Conservation (phyloP, 2,329 filamentous ascomycete species). For the Hypomyces rosellus region DNA sequence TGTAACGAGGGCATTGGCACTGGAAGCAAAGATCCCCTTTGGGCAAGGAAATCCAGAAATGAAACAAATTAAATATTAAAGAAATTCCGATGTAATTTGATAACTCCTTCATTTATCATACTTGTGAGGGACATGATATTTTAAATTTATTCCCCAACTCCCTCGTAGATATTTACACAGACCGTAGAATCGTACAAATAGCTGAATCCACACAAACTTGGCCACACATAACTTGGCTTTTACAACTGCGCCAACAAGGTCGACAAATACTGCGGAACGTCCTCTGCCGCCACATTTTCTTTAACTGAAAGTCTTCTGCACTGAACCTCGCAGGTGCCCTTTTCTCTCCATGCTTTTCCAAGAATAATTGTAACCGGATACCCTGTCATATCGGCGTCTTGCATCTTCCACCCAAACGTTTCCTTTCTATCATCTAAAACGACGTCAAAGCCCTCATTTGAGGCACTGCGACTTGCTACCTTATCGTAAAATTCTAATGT, state of each 20-base stretch:
- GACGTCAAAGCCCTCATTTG: slow-evolving; percentile 45
- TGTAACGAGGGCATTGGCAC: slow-evolving; percentile 20
- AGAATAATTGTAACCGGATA: slow-evolving; percentile 80
- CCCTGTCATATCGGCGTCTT: slow-evolving; percentile 82
- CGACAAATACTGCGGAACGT: slow-evolving; percentile 39
- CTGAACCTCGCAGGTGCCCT: slow-evolving; percentile 66
- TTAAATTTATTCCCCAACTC: background rate
- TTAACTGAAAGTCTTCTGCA: slow-evolving; percentile 62
- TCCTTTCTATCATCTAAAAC: slow-evolving; percentile 68
- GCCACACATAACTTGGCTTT: background rate
- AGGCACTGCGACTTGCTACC: slow-evolving; percentile 30
- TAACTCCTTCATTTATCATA: background rate
- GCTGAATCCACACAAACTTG: too few species aligned
- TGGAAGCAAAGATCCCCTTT: background rate
- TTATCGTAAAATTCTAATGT: slow-evolving; percentile 58
- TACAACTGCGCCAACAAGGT: slow-evolving; percentile 44
- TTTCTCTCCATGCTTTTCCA: slow-evolving; percentile 60
- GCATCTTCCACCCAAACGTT: slow-evolving; percentile 75
- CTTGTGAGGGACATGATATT: background rate
- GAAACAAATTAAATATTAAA: background rate
- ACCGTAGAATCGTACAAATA: too few species aligned
- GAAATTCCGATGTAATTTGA: background rate
- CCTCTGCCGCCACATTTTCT: slow-evolving; percentile 47
- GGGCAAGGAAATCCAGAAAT: background rate
- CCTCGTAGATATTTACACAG: background rate